phyloP scores from a whole-genome alignment of 345 rosid genomes.

The Rhizophora mangle region DNA sequence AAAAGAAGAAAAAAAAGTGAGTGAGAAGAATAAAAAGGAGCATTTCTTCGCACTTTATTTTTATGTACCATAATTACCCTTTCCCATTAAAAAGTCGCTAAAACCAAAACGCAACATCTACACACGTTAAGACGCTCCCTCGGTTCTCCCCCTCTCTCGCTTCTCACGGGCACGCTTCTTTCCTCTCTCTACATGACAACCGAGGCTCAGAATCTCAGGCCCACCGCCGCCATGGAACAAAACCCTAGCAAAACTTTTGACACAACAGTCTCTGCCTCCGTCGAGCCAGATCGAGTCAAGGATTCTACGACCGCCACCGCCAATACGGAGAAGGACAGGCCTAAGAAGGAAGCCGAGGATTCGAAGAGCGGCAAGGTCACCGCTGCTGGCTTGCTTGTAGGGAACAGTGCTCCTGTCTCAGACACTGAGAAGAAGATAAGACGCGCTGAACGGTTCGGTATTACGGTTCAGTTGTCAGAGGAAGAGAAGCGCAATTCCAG shows the following conservation, averaged over 20 bases:
- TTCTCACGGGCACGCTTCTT: too few relatives aligned
- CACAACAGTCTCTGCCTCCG: conserved; percentile 1
- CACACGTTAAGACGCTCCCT: too few relatives aligned
- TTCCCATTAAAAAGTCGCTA: too few relatives aligned
- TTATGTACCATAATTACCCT: too few relatives aligned
- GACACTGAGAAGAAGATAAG: conserved; percentile 74
- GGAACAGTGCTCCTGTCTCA: conserved; percentile 35
- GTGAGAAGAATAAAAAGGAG: too few relatives aligned
- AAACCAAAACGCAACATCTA: too few relatives aligned
- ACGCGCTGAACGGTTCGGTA: conserved; percentile 92
- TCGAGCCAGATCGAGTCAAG: conserved; percentile 29
- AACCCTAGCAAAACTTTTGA: conserved; percentile 7
- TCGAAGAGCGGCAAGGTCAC: conserved; percentile 26
- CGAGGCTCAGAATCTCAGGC: background rate
- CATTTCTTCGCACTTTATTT: too few relatives aligned
- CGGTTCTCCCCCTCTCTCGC: too few relatives aligned
- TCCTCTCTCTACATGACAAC: conserved; percentile 6
- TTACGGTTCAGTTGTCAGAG: conserved; percentile 70
- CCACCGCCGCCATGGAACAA: background rate
- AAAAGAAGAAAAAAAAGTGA: too few relatives aligned
- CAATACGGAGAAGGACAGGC: background rate
- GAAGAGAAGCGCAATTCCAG: conserved; percentile 90
- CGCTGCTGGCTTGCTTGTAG: conserved; percentile 26
- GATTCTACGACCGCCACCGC: conserved; percentile 21
- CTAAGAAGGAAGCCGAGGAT: conserved; percentile 22